phyloP scores from a whole-genome alignment of 176 grass and related monocot genomes.

The Musa schizocarpa region DNA sequence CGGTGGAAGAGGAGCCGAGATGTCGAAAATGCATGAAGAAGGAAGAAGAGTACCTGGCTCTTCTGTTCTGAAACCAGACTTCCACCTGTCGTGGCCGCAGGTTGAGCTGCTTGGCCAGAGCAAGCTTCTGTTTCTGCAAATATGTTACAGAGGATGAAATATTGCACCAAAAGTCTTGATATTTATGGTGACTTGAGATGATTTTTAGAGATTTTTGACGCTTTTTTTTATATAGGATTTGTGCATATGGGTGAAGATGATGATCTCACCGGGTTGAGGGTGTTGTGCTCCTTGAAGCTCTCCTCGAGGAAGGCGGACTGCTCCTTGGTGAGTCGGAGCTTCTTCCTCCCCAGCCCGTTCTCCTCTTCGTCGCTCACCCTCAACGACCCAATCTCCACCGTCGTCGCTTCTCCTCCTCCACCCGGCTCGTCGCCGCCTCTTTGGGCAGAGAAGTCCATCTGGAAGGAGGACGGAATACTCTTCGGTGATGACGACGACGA shows the following conservation, averaged over 20 bases:
- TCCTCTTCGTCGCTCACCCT: conserved; percentile 11
- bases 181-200: not conserved
- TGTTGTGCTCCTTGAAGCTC: conserved; percentile 18
- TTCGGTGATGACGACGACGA: conserved; percentile 3
- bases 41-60: not conserved
- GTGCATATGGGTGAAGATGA: not conserved
- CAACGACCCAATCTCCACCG: not conserved
- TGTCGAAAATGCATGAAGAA: not conserved
- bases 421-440: not conserved
- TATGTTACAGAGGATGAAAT: not conserved
- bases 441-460: not conserved
- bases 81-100: conserved; percentile 14
- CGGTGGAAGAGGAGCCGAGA: too few species aligned
- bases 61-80: conserved; percentile 17
- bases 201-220: not conserved
- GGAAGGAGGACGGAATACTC: conserved; percentile 2
- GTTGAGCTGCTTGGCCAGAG: conserved; percentile 14
- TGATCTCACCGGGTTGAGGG: conserved; percentile 6
- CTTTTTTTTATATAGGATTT: not conserved
- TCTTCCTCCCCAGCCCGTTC: conserved; percentile 8
- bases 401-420: not conserved
- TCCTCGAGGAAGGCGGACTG: conserved; percentile 17
- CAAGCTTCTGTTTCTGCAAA: conserved; percentile 10
- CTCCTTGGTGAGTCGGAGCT: conserved; percentile 15
- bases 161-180: not conserved